These are phyloP conservation scores for Fonsecaea pugnacius DNA, from an alignment of 2,329 filamentous ascomycete species.

Conservation along the genomic window DNA sequence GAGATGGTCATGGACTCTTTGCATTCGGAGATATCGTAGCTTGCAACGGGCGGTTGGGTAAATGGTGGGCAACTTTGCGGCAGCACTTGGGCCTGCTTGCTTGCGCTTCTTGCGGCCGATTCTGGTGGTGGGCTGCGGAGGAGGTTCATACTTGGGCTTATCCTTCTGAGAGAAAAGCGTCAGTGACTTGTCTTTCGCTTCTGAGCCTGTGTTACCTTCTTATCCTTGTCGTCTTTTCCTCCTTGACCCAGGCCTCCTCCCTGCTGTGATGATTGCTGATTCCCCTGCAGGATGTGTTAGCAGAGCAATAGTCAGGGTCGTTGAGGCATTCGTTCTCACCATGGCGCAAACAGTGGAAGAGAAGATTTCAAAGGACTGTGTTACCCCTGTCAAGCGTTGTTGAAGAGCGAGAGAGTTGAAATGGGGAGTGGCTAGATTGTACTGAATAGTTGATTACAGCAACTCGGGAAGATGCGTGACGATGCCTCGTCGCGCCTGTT, in stretches of 20 bases:
- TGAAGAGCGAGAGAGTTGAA: conserved; percentile 3
- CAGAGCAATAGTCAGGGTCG: not conserved
- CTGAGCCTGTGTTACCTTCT: conserved; percentile 61
- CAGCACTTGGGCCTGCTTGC: conserved; percentile 87
- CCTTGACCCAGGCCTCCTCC: conserved; percentile 70
- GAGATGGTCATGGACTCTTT: conserved; percentile 96
- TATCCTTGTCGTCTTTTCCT: conserved; percentile 83
- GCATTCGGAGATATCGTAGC: conserved; percentile 94
- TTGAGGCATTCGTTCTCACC: not conserved
- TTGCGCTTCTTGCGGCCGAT: conserved; percentile 99
- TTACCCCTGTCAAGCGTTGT: not conserved
- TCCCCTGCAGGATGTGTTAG: conserved; percentile 43
- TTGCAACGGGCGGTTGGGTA: conserved; percentile 98
- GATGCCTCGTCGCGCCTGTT: conserved; percentile 18
- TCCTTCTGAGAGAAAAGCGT: conserved; percentile 73
- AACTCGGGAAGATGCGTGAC: conserved; percentile 24
- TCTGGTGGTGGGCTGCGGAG: conserved; percentile 92
- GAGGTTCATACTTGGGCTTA: conserved; percentile 99
- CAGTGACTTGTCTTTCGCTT: conserved; percentile 54
- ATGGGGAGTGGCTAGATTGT: not conserved
- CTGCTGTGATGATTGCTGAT: conserved; percentile 79
- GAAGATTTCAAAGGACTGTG: not conserved
- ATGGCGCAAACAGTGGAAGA: not conserved
- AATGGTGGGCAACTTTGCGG: conserved; percentile 90
- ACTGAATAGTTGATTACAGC: conserved; percentile 15